Percentiles rank a stretch among this genome's conserved stretches.
These are phyloP conservation scores for Reticulascus tulasneorum DNA, from an alignment of 2,329 filamentous ascomycete genomes.

Conservation along the genomic window DNA sequence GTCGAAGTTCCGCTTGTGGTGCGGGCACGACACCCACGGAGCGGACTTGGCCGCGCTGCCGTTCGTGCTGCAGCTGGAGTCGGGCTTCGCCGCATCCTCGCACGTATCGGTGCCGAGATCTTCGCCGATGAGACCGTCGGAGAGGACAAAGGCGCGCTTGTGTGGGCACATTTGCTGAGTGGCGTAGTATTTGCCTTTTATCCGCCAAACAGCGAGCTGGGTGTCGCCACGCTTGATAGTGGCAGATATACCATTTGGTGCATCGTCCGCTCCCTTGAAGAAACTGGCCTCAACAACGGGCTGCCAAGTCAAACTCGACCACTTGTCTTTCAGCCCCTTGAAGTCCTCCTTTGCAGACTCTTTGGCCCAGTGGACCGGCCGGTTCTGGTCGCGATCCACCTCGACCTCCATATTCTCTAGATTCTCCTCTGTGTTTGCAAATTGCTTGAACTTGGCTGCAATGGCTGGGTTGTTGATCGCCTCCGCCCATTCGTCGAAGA, in stretches of 20 bases:
- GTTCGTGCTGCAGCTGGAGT: constrained; percentile 13
- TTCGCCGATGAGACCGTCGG: constrained; percentile 78
- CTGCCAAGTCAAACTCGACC: constrained; percentile 70
- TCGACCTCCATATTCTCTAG: constrained; percentile 67
- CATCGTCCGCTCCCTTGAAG: constrained; percentile 60
- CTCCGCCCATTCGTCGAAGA: constrained; percentile 91
- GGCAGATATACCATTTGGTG: constrained; percentile 69
- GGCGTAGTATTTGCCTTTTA: constrained; percentile 76
- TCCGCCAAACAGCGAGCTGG: constrained; percentile 81
- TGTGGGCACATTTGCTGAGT: constrained; percentile 95
- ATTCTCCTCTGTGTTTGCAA: constrained; percentile 75
- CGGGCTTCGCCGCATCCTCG: constrained; percentile 30
- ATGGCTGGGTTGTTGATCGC: constrained; percentile 67
- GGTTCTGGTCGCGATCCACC: constrained; percentile 65
- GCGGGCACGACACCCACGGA: constrained; percentile 83
- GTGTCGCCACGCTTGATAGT: constrained; percentile 84
- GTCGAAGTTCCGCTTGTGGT: constrained; percentile 87
- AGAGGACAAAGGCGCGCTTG: constrained; percentile 84
- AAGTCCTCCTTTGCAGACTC: constrained; percentile 69
- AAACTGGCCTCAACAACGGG: constrained; percentile 68
- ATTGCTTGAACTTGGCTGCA: constrained; percentile 71
- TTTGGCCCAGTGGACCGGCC: constrained; percentile 75
- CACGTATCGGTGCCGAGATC: constrained; percentile 30
- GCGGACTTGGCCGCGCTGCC: constrained; percentile 25
- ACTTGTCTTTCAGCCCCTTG: constrained; percentile 57